Percentiles rank a stretch among this genome's conserved stretches.
Conservation (phyloP, 2,329 filamentous ascomycete species). For the Exophiala calicioides region DNA sequence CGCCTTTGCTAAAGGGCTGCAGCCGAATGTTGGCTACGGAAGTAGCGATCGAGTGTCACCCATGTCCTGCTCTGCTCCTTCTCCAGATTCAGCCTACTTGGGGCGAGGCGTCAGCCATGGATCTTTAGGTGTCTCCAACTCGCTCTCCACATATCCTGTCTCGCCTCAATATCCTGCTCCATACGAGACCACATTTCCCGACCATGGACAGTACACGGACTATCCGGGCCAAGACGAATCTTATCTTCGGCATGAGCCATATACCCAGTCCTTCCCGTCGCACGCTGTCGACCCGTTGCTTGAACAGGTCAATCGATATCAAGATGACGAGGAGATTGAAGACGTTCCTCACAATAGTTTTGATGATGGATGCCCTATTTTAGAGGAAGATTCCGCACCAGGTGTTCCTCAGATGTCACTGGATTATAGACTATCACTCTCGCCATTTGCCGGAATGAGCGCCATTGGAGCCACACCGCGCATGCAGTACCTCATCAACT, state of each 20-base stretch:
- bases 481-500: constrained; percentile 86
- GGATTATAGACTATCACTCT: constrained; percentile 19
- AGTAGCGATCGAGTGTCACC: constrained; percentile 12
- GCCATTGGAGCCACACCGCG: constrained; percentile 67
- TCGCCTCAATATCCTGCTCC: constrained; percentile 13
- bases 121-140: not conserved
- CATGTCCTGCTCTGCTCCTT: constrained; percentile 10
- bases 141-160: constrained; percentile 5
- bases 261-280: not conserved
- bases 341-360: constrained; percentile 11
- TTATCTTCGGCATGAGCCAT: constrained; percentile 2
- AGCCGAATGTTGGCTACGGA: constrained; percentile 3
- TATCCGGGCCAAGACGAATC: constrained; percentile 5
- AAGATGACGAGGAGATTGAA: constrained; percentile 34
- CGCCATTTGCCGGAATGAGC: constrained; percentile 21
- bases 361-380: constrained; percentile 19
- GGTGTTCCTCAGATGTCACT: constrained; percentile 12
- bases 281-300: constrained; percentile 6
- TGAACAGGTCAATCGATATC: not conserved
- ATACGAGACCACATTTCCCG: constrained; percentile 7
- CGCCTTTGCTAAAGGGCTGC: not conserved
- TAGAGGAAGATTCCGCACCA: constrained; percentile 17
- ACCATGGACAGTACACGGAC: constrained; percentile 4
- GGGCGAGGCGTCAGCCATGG: constrained; percentile 16
- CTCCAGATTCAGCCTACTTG: constrained; percentile 21